Evolutionary conservation across 371 early-diverging fungal species (phyloP).

Genomic region (Zychaea mexicana): DNA sequence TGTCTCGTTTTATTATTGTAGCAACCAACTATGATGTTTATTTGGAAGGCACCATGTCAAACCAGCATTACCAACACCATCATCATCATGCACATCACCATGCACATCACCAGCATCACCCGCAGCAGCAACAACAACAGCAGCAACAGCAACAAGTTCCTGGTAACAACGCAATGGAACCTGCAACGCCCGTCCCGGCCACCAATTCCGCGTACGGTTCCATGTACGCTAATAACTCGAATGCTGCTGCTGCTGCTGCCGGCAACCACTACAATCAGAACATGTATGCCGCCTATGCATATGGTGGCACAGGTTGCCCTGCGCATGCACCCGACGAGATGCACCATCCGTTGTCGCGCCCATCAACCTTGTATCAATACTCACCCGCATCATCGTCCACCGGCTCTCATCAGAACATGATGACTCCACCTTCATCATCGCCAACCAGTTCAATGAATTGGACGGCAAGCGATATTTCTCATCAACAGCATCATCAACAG

Average conservation of each 20-base stretch:
- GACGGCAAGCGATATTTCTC: background rate
- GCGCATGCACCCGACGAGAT: conserved; percentile 9
- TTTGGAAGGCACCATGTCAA: conserved; percentile 1
- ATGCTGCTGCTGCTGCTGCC: no score
- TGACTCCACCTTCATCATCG: conserved; percentile 15
- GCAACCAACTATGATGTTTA: conserved; percentile 16
- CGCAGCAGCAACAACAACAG: background rate
- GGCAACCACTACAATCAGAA: conserved; percentile 4
- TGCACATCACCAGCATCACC: conserved; percentile 10
- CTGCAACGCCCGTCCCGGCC: conserved; percentile 10
- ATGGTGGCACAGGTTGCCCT: conserved; percentile 10
- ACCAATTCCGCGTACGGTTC: background rate
- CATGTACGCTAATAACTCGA: conserved; percentile 10
- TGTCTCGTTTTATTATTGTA: background rate
- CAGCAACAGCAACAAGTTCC: conserved; percentile 1
- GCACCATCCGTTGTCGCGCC: conserved; percentile 7
- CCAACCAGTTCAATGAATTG: conserved; percentile 14
- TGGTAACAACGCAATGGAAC: conserved; percentile 6
- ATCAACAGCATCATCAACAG: no score
- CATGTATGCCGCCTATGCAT: conserved; percentile 16
- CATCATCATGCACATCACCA: conserved; percentile 14
- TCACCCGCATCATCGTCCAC: conserved; percentile 6
- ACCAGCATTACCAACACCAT: conserved; percentile 13
- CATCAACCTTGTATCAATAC: conserved; percentile 3
- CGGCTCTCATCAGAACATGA: conserved; percentile 6